Base-by-base conservation (phyloP, 345 rosid genomes). In the Luvunga scandens region DNA sequence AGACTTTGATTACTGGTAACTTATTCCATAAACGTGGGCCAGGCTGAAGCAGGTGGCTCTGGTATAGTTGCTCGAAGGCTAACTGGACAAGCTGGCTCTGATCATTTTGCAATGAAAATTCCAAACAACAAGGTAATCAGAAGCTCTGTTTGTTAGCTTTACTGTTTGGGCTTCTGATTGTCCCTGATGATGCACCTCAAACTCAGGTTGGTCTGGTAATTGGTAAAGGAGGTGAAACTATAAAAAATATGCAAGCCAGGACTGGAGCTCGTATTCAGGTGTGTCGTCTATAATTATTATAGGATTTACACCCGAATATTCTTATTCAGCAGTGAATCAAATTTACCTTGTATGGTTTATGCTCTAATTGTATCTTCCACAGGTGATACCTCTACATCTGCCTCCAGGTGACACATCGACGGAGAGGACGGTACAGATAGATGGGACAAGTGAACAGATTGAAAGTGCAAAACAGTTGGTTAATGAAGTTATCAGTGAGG, bases 261-360 rank as follows among this genome's bases (percentile, higher is more conserved):
- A 85, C 92, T 78, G 97, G 97, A 71, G 99, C 99, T 81, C 93
- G 98, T n/a, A 89, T 97, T 80, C 99, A 97, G 99, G 99, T 97
- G 72, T 72, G 77, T 79, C 60, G 39, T 3, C 16, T 68, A 9
- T 64, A 42, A 56, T 66, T 34, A 19, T 19, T 14, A 16, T 56
- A 8, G 19, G 27, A 4, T 53, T n/a, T 2, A 42, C 39, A 19
- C 31, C 18, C 10, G 56, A 8, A n/a, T 66, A 25, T 27, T 69
- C 2, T 24, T 39, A 7, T 61, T 31, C 9, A 16, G 33, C 9
- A 62, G 69, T 60, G 63, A 19, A 24, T 68, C 39, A 28, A 22
- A 39, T 56, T 53, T 13, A 31, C 2, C 24, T 21, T 9, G 19
- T 67, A 1, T 66, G 30, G 56, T 34, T 27, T 27, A 19, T 36